These are phyloP conservation scores for Barbarea vulgaris DNA, from an alignment of 345 rosid species.

Conservation along the genomic window DNA sequence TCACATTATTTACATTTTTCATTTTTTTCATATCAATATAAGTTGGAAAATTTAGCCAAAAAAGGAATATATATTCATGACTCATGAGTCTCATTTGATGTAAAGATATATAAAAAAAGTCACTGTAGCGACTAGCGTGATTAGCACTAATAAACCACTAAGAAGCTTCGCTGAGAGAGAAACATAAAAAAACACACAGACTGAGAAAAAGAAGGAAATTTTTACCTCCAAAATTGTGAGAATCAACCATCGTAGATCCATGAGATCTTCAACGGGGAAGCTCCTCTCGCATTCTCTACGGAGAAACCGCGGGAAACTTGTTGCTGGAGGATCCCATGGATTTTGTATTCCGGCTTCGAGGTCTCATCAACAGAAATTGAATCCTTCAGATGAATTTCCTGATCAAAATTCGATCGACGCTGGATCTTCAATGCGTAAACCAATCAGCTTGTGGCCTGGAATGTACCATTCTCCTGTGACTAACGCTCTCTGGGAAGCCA, in stretches of 20 bases:
- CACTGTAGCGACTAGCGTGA: neutral
- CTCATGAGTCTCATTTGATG: too few species aligned
- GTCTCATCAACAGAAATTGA: constrained; percentile 28
- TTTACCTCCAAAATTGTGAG: neutral
- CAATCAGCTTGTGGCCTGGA: constrained; percentile 92
- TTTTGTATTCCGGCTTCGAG: constrained; percentile 18
- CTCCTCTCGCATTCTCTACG: constrained; percentile 26
- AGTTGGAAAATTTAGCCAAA: too few species aligned
- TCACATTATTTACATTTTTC: too few species aligned
- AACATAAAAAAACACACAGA: neutral
- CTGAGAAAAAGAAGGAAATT: neutral
- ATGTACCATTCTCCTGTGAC: constrained; percentile 95
- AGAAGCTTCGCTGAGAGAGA: neutral
- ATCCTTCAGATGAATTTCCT: neutral
- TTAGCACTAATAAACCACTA: neutral
- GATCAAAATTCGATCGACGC: constrained; percentile 62
- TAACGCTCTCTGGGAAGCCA: constrained; percentile 91
- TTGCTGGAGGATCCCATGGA: neutral
- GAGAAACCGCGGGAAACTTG: constrained; percentile 26
- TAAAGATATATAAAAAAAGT: too few species aligned
- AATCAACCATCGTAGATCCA: constrained; percentile 25
- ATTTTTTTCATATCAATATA: neutral
- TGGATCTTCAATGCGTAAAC: constrained; percentile 76
- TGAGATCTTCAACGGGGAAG: constrained; percentile 28
- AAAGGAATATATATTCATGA: too few species aligned